A percentile compares a stretch with the other conserved stretches of the same genome.
Conservation (phyloP, 805 yeast genomes). For the Cyberlindnera maritima region DNA sequence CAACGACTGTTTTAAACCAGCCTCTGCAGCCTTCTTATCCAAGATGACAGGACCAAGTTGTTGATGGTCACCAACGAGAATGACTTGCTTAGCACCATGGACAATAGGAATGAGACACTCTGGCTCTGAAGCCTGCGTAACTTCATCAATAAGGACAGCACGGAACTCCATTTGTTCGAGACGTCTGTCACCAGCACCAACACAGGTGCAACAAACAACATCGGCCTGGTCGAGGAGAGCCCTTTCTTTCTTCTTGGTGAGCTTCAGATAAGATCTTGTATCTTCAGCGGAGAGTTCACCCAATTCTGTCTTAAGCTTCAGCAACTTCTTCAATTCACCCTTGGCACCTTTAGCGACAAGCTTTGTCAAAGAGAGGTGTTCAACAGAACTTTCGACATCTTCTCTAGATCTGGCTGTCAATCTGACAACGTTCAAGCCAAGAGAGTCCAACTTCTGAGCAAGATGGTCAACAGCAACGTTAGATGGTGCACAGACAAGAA, state of each 20-base stretch:
- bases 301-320: conserved; percentile 54
- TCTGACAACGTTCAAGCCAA: conserved; percentile 78
- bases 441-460: conserved; percentile 63
- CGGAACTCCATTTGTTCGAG: conserved; percentile 56
- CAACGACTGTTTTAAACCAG: conserved; percentile 82
- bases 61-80: conserved; percentile 93
- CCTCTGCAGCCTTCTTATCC: conserved; percentile 76
- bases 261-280: conserved; percentile 39
- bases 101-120: conserved; percentile 87
- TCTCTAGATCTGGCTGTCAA: conserved; percentile 75
- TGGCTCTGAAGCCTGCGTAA: conserved; percentile 93
- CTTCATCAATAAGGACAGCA: conserved; percentile 85
- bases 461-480: conserved; percentile 94
- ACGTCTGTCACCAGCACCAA: conserved; percentile 82
- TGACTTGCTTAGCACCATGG: conserved; percentile 85
- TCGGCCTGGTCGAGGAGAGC: conserved; percentile 55
- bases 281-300: conserved; percentile 68
- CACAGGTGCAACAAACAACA: conserved; percentile 88
- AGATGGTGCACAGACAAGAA: conserved; percentile 92
- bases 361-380: conserved; percentile 55
- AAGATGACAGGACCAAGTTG: conserved; percentile 91
- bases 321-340: conserved; percentile 56
- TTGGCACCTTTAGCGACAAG: conserved; percentile 46
- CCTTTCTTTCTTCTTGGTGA: conserved; percentile 47
- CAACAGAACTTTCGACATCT: conserved; percentile 67